Base-by-base conservation (phyloP, 1,284 basidiomycete genomes). In the Cutaneotrichosporon daszewskae region DNA sequence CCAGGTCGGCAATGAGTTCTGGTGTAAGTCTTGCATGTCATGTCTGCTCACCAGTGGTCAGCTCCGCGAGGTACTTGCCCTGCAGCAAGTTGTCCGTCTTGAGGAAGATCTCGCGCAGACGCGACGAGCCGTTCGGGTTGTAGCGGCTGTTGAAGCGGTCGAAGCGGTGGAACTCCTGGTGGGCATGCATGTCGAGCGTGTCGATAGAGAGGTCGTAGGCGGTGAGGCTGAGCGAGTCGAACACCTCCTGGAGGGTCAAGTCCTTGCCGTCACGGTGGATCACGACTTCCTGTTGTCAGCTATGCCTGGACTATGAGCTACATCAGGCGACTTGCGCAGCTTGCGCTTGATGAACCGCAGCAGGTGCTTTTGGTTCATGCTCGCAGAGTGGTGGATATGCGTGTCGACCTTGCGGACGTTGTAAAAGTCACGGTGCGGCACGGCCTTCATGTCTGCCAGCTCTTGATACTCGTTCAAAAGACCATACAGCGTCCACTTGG, bases 351-450 rank as follows among this genome's bases (percentile, higher is more conserved):
- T 98, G 74, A 98, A 98, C 5, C 95, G 90, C 19, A 99, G 75
- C n/a, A 98, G 74, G 73, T 99, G 95, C 72, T 99, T 99, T 69
- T 99, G 95, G 69, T 99, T 99, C 94, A 98, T 97, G 68, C 87
- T 86, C 43, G 92, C 95, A 10, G 91, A 95, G 70, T 98, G 90
- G 64, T 99, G 95, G 17, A 99, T 88, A 71, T 98, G 94, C 9
- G 95, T 99, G 67, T 97, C 94, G 49, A 98, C 90, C 68, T 99
- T 99, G 36, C 94, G 84, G 31, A 92, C 79, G 64, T 99, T 99
- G 75, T 99, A 99, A 62, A 99, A 97, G 72, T 99, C 95, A 57
- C 92, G 58, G 53, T 73, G 72, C 16, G 71, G 66, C 2, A 74
- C 72, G 5, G 69, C 85, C 79, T 99, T 98, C 88, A 98, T 96